Conservation (phyloP, 805 yeast species). For the Wickerhamiella dianesei region DNA sequence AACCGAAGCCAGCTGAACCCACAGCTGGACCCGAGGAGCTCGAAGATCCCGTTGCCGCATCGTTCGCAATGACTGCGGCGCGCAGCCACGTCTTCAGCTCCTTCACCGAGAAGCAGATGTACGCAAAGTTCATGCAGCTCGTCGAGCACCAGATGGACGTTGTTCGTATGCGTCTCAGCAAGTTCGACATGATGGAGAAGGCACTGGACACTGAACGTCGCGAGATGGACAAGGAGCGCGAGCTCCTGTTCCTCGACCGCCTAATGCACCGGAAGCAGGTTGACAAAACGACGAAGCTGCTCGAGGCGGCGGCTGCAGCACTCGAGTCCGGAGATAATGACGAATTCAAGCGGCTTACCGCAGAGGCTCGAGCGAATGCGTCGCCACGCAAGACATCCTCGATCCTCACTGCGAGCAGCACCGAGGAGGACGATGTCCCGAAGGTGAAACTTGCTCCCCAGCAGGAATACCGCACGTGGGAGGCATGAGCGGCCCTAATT, state of each 20-base stretch:
- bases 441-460: neutral
- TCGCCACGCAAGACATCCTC: conserved; percentile 7
- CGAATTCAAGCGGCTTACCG: conserved; percentile 18
- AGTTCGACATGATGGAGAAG: conserved; percentile 54
- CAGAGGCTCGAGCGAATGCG: conserved; percentile 11
- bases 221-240: conserved; percentile 30
- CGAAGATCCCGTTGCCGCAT: conserved; percentile 34
- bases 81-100: conserved; percentile 18
- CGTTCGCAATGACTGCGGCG: conserved; percentile 47
- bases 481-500: neutral
- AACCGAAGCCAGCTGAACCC: neutral
- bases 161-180: conserved; percentile 57
- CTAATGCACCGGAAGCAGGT: conserved; percentile 50
- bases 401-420: conserved; percentile 12
- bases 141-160: conserved; percentile 61
- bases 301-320: conserved; percentile 34
- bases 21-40: too few relatives aligned
- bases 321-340: conserved; percentile 17
- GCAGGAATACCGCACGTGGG: neutral
- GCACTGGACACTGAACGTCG: conserved; percentile 32
- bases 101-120: conserved; percentile 31
- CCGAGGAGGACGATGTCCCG: conserved; percentile 16
- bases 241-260: conserved; percentile 51
- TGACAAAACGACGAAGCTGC: conserved; percentile 37
- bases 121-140: conserved; percentile 45